phyloP scores from a whole-genome alignment of 2,329 filamentous ascomycete genomes.

The Trichophyton schoenleinii region DNA sequence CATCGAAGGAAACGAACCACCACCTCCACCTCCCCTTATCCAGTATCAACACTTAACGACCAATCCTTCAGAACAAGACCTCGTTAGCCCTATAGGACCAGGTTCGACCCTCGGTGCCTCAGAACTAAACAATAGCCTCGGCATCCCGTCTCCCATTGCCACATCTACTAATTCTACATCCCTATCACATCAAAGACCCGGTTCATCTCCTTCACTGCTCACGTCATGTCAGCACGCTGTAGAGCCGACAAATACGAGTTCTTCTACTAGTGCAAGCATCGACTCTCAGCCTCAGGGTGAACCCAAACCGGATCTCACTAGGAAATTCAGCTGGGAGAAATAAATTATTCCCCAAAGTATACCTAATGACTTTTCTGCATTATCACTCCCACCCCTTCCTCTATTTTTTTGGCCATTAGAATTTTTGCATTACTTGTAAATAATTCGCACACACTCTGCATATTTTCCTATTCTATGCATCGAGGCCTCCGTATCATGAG shows the following conservation, averaged over 20 bases:
- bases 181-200: neutral
- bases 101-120: neutral
- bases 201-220: neutral
- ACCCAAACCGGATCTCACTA: neutral
- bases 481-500: neutral
- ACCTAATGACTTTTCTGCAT: neutral
- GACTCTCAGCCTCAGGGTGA: neutral
- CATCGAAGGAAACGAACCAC: neutral
- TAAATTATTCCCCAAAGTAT: neutral
- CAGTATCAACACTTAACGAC: neutral
- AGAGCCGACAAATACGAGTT: neutral
- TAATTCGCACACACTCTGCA: neutral
- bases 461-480: neutral
- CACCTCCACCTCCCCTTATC: neutral
- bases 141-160: conserved; percentile 8
- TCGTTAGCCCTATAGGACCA: conserved; percentile 10
- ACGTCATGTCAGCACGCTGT: neutral
- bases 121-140: conserved; percentile 3
- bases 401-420: neutral
- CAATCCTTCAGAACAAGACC: neutral
- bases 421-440: neutral
- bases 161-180: conserved; percentile 5
- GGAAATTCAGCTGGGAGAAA: conserved; percentile 12
- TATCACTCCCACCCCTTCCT: neutral
- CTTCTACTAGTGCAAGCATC: too few species aligned